Conservation (phyloP, 148 eudicot genomes). For the Euryodendron excelsum region DNA sequence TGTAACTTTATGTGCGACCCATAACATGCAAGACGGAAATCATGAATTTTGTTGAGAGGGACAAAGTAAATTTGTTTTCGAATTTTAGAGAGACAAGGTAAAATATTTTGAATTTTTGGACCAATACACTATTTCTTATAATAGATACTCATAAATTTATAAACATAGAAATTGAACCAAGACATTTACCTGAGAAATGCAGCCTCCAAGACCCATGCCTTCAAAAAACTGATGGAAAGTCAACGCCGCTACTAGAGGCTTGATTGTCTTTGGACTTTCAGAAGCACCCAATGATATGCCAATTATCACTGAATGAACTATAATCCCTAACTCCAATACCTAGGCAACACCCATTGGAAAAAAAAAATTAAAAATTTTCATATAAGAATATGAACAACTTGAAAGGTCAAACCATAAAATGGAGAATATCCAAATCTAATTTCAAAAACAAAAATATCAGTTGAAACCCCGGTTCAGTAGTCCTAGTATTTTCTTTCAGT, state of each 20-base stretch:
- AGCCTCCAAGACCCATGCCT: conserved; percentile 35
- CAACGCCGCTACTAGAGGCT: conserved; percentile 33
- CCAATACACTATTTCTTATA: too few relatives aligned
- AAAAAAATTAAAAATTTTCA: background rate
- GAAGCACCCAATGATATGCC: conserved; percentile 29
- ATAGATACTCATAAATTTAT: too few relatives aligned
- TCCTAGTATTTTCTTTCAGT: too few relatives aligned
- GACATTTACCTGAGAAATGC: conserved; percentile 32
- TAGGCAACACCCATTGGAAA: background rate
- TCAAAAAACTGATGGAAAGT: conserved; percentile 33
- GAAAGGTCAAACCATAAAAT: too few relatives aligned
- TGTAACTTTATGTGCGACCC: too few relatives aligned
- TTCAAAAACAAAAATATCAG: background rate
- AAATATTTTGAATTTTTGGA: too few relatives aligned
- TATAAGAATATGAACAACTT: too few relatives aligned
- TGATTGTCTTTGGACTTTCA: conserved; percentile 24
- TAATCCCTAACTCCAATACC: conserved; percentile 32
- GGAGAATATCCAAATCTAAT: background rate
- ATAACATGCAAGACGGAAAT: too few relatives aligned
- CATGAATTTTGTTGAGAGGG: too few relatives aligned
- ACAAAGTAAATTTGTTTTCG: too few relatives aligned
- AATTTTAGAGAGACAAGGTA: too few relatives aligned
- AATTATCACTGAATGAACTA: conserved; percentile 31
- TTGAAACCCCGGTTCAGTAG: background rate
- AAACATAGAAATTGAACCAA: background rate